Conservation (phyloP, 345 rosid genomes). For the Ailanthus altissimus region DNA sequence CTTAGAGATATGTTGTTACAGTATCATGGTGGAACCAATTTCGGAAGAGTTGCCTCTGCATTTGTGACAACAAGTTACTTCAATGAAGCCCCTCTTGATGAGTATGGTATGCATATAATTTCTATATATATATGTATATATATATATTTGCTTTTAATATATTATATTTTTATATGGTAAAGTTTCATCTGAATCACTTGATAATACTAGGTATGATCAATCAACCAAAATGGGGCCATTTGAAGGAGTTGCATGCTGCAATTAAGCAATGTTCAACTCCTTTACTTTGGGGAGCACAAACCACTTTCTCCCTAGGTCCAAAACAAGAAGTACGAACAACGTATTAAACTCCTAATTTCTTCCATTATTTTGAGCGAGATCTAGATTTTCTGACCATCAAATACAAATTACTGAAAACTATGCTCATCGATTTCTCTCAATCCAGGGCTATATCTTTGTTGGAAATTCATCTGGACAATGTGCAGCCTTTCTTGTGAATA, state of each 20-base stretch:
- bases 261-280: constrained; percentile 38
- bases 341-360: no score
- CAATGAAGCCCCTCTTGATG: constrained; percentile 18
- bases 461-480: constrained; percentile 31
- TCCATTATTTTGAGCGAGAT: not conserved
- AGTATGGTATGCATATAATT: constrained; percentile 18
- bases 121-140: no score
- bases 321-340: constrained; percentile 33
- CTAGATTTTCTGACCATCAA: no score
- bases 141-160: no score
- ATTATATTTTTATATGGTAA: not conserved
- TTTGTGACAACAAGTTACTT: constrained; percentile 16
- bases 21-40: constrained; percentile 23
- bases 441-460: constrained; percentile 44
- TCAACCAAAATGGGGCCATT: constrained; percentile 58
- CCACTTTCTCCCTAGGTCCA: constrained; percentile 27
- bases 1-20: not conserved
- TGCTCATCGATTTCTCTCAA: not conserved
- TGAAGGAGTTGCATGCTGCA: constrained; percentile 47
- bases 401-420: not conserved
- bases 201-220: constrained; percentile 34
- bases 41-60: constrained; percentile 13
- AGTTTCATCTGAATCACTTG: not conserved
- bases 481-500: constrained; percentile 50
- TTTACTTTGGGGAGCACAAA: constrained; percentile 29